Conservation (phyloP, 768 basidiomycete species). For the Crucibulum laeve region DNA sequence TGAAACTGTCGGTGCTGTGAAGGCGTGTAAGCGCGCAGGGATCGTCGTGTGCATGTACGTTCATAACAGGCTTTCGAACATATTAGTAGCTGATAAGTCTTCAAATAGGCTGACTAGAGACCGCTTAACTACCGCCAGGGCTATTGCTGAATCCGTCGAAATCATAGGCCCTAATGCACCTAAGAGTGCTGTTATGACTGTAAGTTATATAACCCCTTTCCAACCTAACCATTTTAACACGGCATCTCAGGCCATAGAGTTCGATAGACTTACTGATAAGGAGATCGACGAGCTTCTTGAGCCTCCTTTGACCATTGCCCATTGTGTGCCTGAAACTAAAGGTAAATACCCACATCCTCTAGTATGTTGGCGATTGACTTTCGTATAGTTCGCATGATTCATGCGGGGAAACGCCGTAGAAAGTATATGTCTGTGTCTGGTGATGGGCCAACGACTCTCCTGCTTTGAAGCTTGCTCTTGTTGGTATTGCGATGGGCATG, state of each 20-base stretch:
- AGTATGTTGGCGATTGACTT: neutral
- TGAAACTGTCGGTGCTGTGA: constrained; percentile 6
- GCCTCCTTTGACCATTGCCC: constrained; percentile 55
- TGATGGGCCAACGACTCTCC: constrained; percentile 60
- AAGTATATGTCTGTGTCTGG: constrained; percentile 54
- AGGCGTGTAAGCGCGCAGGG: constrained; percentile 2
- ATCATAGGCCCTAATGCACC: constrained; percentile 38
- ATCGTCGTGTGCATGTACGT: constrained; percentile 5
- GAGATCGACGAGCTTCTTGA: constrained; percentile 45
- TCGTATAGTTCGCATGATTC: constrained; percentile 42
- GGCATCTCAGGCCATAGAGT: constrained; percentile 27
- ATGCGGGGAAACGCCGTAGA: constrained; percentile 51
- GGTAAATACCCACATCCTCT: neutral
- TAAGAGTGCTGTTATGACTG: constrained; percentile 33
- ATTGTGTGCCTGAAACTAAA: constrained; percentile 52
- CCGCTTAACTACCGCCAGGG: constrained; percentile 47
- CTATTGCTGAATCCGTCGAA: constrained; percentile 46
- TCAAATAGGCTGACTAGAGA: constrained; percentile 48
- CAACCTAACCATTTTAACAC: neutral
- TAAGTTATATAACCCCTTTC: no score
- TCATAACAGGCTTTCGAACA: neutral
- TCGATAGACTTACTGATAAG: constrained; percentile 48
- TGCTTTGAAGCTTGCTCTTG: constrained; percentile 48
- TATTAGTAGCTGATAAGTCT: neutral
- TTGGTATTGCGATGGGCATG: constrained; percentile 58